phyloP scores from a whole-genome alignment of 306 rosid genomes.

The Prunus persica region Prunus_persica_NCBIv2 NC_034013.1:3200501-3201000 shows the following conservation, averaged over 20 bases:
- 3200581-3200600: neutral
- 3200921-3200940: conserved; percentile 76
- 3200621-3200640: neutral
- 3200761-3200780: conserved; percentile 21
- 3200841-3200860: conserved; percentile 84
- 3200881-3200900: conserved; percentile 98
- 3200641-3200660: neutral
- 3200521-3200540: neutral
- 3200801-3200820: conserved; percentile 93
- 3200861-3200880: conserved; percentile 98
- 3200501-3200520: neutral
- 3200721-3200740: neutral
- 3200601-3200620: neutral
- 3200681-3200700: neutral
- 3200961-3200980: conserved; percentile 62
- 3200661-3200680: neutral
- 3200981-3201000: conserved; percentile 41
- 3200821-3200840: conserved; percentile 83
- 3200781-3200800: conserved; percentile 89
- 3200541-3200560: neutral
- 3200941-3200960: conserved; percentile 87
- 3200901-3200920: conserved; percentile 91
- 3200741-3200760: neutral
- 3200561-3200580: neutral
- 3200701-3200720: neutral